Evolutionary conservation across 2,329 filamentous ascomycete species (phyloP).

Genomic region (Leptographium flavum): DNA sequence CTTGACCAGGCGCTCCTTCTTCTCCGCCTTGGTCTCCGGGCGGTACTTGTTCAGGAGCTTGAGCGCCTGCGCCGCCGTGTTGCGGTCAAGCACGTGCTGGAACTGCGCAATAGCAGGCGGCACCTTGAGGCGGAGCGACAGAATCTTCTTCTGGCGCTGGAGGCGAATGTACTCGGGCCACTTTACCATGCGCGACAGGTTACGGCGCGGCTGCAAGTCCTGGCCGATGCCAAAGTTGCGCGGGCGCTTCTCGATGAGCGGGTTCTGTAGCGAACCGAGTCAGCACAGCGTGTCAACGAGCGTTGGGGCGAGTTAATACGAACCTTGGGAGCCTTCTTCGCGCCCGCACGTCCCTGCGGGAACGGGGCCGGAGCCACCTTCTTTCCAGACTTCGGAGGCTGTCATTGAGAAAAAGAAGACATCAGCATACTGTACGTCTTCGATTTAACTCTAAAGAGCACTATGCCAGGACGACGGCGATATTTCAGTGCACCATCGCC

Average conservation of each 20-base stretch:
- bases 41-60: constrained; percentile 99
- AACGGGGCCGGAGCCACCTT: constrained; percentile 96
- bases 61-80: constrained; percentile 92
- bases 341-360: constrained; percentile 79
- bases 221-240: constrained; percentile 98
- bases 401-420: constrained; percentile 99
- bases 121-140: constrained; percentile 97
- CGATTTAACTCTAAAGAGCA: constrained; percentile 76
- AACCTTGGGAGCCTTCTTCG: constrained; percentile 96
- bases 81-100: constrained; percentile 91
- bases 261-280: constrained; percentile 54
- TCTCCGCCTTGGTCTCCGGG: constrained; percentile 96
- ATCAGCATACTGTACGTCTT: constrained; percentile 78
- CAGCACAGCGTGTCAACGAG: background rate
- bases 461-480: constrained; percentile 18
- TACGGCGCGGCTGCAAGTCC: constrained; percentile 93
- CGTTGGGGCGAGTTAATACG: constrained; percentile 28
- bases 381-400: constrained; percentile 96
- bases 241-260: constrained; percentile 94
- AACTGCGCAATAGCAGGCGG: constrained; percentile 96
- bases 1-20: constrained; percentile 98
- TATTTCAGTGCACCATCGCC: constrained; percentile 35
- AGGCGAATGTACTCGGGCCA: constrained; percentile 99
- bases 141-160: constrained; percentile 87
- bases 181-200: constrained; percentile 96